phyloP scores from a whole-genome alignment of 768 basidiomycete species.

The Boletus sp. region DNA sequence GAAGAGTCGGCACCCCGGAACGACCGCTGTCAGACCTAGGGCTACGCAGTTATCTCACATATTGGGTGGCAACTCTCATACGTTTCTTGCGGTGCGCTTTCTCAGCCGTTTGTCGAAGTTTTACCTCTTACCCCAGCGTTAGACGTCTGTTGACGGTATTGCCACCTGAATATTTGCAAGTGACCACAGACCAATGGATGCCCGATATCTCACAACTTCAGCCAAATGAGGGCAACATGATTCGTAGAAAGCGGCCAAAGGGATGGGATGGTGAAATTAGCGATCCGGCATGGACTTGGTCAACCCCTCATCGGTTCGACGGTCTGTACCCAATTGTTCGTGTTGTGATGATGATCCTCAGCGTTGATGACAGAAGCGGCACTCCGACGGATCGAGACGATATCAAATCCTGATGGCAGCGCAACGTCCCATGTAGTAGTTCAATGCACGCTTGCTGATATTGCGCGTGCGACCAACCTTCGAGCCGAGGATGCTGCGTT shows the following conservation, averaged over 20 bases:
- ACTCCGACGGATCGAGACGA: slow-evolving; percentile 56
- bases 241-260: slow-evolving; percentile 50
- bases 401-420: slow-evolving; percentile 59
- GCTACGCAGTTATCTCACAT: slow-evolving; percentile 82
- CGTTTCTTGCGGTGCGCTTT: slow-evolving; percentile 71
- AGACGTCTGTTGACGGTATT: slow-evolving; percentile 60
- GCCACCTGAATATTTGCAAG: slow-evolving; percentile 47
- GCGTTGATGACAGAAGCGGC: slow-evolving; percentile 40
- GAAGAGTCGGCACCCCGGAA: slow-evolving; percentile 88
- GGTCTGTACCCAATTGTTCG: slow-evolving; percentile 31
- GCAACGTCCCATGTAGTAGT: slow-evolving; percentile 67
- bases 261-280: slow-evolving; percentile 73
- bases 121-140: not conserved
- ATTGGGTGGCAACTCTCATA: slow-evolving; percentile 82
- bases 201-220: slow-evolving; percentile 38
- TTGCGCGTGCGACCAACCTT: slow-evolving; percentile 78
- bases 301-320: slow-evolving; percentile 37
- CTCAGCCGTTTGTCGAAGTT: not conserved
- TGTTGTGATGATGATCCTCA: not conserved
- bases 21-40: slow-evolving; percentile 93
- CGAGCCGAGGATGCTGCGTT: slow-evolving; percentile 84
- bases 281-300: slow-evolving; percentile 33
- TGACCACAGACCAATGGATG: slow-evolving; percentile 44
- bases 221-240: slow-evolving; percentile 30
- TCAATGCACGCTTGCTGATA: slow-evolving; percentile 68